Evolutionary conservation across 345 rosid species (phyloP).

Genomic region (Raphanus raphanistrum): DNA sequence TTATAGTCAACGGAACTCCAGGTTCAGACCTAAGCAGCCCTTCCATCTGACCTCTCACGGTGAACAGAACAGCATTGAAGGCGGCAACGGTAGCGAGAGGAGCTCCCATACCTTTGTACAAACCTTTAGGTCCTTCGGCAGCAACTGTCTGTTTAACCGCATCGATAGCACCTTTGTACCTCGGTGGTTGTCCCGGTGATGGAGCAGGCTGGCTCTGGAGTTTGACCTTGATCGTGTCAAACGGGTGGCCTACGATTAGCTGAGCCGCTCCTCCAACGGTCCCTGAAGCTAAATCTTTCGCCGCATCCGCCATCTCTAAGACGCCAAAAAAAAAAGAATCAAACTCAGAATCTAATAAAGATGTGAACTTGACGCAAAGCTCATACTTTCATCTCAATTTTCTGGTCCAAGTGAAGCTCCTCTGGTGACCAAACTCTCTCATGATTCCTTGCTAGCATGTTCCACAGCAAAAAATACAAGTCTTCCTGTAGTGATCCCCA

Average conservation of each 20-base stretch:
- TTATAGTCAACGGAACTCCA: slow-evolving; percentile 71
- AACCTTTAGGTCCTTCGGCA: slow-evolving; percentile 92
- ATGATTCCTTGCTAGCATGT: too few species aligned
- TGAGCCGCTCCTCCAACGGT: slow-evolving; percentile 97
- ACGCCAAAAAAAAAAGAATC: slow-evolving; percentile 13
- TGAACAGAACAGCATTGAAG: slow-evolving; percentile 90
- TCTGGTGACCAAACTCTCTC: too few species aligned
- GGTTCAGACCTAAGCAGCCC: slow-evolving; percentile 76
- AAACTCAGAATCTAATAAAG: not conserved
- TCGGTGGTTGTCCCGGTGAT: slow-evolving; percentile 74
- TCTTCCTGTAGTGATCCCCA: too few species aligned
- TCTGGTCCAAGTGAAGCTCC: too few species aligned
- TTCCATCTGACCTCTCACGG: slow-evolving; percentile 96
- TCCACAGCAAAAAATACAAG: too few species aligned
- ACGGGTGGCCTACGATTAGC: slow-evolving; percentile 85
- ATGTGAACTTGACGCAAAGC: not conserved
- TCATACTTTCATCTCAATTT: too few species aligned
- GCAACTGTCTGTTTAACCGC: slow-evolving; percentile 85
- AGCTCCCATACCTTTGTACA: slow-evolving; percentile 99
- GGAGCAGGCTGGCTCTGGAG: slow-evolving; percentile 96
- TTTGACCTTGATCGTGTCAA: slow-evolving; percentile 98
- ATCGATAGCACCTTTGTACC: slow-evolving; percentile 78
- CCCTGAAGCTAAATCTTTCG: slow-evolving; percentile 86
- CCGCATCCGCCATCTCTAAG: slow-evolving; percentile 77
- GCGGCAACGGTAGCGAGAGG: slow-evolving; percentile 99